phyloP scores from a whole-genome alignment of 345 rosid species.

The Ailanthus altissimus region DNA sequence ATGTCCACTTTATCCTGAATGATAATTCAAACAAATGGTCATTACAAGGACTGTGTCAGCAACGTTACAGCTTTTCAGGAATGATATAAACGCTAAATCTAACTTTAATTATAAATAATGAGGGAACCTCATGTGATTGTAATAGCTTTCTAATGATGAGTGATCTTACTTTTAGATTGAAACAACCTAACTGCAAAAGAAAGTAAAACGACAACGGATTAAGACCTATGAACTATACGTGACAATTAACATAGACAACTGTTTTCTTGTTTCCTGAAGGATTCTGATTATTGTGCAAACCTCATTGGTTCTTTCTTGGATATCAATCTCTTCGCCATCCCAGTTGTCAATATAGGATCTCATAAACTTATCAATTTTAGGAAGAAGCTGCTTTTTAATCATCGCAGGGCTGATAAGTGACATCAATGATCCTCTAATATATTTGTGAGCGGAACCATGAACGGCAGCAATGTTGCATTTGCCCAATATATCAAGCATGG shows the following conservation, averaged over 20 bases:
- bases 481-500: constrained; percentile 80
- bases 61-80: background rate
- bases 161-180: constrained; percentile 3
- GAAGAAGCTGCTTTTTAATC: constrained; percentile 61
- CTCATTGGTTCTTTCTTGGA: constrained; percentile 77
- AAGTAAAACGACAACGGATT: background rate
- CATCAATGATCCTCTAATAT: constrained; percentile 68
- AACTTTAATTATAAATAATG: background rate
- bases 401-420: constrained; percentile 58
- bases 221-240: constrained; percentile 3
- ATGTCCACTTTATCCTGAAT: background rate
- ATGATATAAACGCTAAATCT: constrained; percentile 8
- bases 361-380: constrained; percentile 61
- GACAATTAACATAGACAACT: constrained; percentile 7
- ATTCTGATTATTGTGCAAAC: constrained; percentile 30
- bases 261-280: constrained; percentile 3
- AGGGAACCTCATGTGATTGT: background rate
- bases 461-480: constrained; percentile 77
- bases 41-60: background rate
- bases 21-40: background rate
- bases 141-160: background rate
- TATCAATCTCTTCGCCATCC: constrained; percentile 55
- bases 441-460: constrained; percentile 69
- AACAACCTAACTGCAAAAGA: constrained; percentile 12
- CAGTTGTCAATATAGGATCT: constrained; percentile 58